phyloP scores from a whole-genome alignment of 2,329 filamentous ascomycete genomes.

The Penicillium concentricum region DNA sequence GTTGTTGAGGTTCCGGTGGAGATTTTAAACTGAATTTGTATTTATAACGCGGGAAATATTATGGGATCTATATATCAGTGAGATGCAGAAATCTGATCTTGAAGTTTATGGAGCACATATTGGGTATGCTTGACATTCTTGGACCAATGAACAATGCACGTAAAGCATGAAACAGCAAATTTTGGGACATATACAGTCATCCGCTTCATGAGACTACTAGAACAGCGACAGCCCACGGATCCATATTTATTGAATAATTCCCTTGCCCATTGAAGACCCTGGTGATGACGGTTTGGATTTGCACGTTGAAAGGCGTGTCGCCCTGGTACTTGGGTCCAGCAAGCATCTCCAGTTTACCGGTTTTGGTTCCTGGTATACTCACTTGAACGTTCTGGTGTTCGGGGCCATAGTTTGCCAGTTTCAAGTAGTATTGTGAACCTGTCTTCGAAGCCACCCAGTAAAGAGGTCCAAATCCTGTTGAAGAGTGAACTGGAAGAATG shows the following conservation, averaged over 20 bases:
- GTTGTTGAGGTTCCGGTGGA: constrained; percentile 42
- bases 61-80: not conserved
- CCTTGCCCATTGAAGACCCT: constrained; percentile 12
- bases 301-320: constrained; percentile 21
- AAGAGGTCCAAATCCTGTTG: constrained; percentile 29
- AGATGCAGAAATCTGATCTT: not conserved
- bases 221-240: constrained; percentile 27
- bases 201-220: constrained; percentile 19
- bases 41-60: no score
- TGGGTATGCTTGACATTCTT: not conserved
- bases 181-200: not conserved
- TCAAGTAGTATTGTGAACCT: constrained; percentile 25
- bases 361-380: constrained; percentile 22
- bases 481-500: constrained; percentile 31
- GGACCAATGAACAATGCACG: not conserved
- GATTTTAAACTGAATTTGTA: not conserved
- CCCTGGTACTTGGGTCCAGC: constrained; percentile 19
- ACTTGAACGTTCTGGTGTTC: constrained; percentile 26
- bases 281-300: constrained; percentile 13
- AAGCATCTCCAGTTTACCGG: constrained; percentile 26
- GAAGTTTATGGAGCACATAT: not conserved
- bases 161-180: not conserved
- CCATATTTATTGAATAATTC: constrained; percentile 24
- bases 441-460: constrained; percentile 36
- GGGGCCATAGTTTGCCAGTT: constrained; percentile 33